phyloP scores from a whole-genome alignment of 768 basidiomycete genomes.

The Russula griseocarnosa region DNA sequence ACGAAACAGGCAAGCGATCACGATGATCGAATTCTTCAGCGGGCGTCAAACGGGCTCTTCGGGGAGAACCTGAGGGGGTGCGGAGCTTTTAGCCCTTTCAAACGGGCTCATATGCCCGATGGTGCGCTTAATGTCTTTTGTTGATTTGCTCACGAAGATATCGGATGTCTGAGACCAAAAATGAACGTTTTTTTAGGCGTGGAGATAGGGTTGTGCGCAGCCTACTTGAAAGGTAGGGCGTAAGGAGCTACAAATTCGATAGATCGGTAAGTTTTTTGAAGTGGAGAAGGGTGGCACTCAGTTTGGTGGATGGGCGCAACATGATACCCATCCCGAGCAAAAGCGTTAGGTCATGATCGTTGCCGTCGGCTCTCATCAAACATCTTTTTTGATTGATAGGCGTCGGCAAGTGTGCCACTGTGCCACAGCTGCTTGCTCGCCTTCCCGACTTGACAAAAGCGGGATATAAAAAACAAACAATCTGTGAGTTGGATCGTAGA shows the following conservation, averaged over 20 bases:
- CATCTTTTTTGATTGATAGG: not conserved
- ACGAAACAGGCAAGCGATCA: conserved; percentile 1
- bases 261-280: not conserved
- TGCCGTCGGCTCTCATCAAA: not conserved
- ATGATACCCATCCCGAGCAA: not conserved
- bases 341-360: not conserved
- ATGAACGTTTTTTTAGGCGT: not conserved
- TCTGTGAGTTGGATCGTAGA: too few species aligned
- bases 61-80: not conserved
- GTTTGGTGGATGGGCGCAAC: not conserved
- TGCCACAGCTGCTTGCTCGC: not conserved
- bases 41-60: conserved; percentile 4
- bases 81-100: not conserved
- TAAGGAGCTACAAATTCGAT: not conserved
- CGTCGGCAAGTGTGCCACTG: not conserved
- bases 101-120: not conserved
- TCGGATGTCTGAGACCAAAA: not conserved
- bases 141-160: not conserved
- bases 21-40: not conserved
- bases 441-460: not conserved
- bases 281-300: not conserved
- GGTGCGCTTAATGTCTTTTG: not conserved
- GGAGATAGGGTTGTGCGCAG: not conserved
- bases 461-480: not conserved
- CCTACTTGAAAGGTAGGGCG: not conserved